Conservation (phyloP, 345 rosid species). For the Moricandia arvensis region DNA sequence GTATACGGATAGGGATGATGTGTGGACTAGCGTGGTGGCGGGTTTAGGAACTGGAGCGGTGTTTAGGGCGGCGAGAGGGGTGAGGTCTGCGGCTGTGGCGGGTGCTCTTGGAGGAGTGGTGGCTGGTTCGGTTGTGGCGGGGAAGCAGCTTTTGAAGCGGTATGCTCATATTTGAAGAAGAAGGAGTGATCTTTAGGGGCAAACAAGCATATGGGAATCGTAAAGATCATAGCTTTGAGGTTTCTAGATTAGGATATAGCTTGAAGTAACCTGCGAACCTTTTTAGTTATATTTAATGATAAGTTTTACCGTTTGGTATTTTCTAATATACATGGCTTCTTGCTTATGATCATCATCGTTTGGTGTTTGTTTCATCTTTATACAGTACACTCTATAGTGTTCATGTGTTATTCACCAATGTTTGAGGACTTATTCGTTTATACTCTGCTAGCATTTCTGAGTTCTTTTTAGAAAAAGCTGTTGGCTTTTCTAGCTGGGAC, state of each 20-base stretch:
- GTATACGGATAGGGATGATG: slow-evolving; percentile 63
- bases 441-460: not conserved
- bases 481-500: slow-evolving; percentile 2
- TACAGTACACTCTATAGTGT: not conserved
- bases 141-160: slow-evolving; percentile 71
- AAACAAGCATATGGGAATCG: not conserved
- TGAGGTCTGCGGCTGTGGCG: slow-evolving; percentile 89
- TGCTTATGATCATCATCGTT: not conserved
- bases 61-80: slow-evolving; percentile 80
- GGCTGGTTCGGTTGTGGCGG: slow-evolving; percentile 72
- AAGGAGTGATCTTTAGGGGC: not conserved
- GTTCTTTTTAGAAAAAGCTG: not conserved
- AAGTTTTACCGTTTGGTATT: not conserved
- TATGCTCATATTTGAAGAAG: slow-evolving; percentile 55
- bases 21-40: slow-evolving; percentile 86
- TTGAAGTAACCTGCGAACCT: not conserved
- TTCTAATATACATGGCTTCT: not conserved
- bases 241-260: not conserved
- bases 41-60: slow-evolving; percentile 86
- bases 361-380: not conserved
- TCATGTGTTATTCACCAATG: not conserved
- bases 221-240: slow-evolving; percentile 8
- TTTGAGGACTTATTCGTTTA: not conserved
- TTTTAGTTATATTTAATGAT: not conserved
- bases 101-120: slow-evolving; percentile 82